Evolutionary conservation across 1,284 basidiomycete genomes (phyloP), one percentile per base, ranked within the genome.

Genomic region (Naganishia sp.): DNA sequence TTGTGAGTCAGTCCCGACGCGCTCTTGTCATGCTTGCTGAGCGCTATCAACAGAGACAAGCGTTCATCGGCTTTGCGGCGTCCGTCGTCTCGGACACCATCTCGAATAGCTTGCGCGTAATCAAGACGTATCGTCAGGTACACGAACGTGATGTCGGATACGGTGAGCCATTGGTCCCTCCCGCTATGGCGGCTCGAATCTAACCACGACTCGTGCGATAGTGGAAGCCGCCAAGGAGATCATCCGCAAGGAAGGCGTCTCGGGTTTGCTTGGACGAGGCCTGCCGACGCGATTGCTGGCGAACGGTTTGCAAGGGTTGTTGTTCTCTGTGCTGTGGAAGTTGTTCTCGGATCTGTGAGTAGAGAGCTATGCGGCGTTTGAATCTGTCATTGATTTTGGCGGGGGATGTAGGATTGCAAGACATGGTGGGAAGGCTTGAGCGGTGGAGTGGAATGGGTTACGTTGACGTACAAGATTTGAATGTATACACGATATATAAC

Each of bases 91-190:
- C 90, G 11, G 92, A 94, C 74, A 88, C 87, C 0, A 75, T 90
- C 52, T 90, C 88, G 60, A 94, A 95, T 80, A 91, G 88, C 6
- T 81, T 95, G 1, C 85, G 90, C n/a, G 92, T 95, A 3, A 81
- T 95, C 73, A 95, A 94, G 83, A 94, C 92, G 0, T 94, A 94
- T 79, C 83, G 92, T 18, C 92, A 95, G 76, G 90, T 92, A 18
- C 87, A 92, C 75, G 87, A 88, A 67, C 86, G 85, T 3, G 83
- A 86, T 41, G 87, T 94, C 17, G 85, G 87, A 2, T 95, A 94
- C 75, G 67, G 81, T 81, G 62, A 69, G 79, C 74, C 23, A 10
- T 1, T 6, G 18, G 2, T 11, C 17, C 17, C n/a, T 13, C 6
- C 13, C 18, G 4, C 18, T 2, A 10, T 2, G 25, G 18, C 3